Evolutionary conservation across 164 flowering plant genomes (phyloP), one percentile per base, ranked within the genome.

Genomic region (Litsea cubeba): DNA sequence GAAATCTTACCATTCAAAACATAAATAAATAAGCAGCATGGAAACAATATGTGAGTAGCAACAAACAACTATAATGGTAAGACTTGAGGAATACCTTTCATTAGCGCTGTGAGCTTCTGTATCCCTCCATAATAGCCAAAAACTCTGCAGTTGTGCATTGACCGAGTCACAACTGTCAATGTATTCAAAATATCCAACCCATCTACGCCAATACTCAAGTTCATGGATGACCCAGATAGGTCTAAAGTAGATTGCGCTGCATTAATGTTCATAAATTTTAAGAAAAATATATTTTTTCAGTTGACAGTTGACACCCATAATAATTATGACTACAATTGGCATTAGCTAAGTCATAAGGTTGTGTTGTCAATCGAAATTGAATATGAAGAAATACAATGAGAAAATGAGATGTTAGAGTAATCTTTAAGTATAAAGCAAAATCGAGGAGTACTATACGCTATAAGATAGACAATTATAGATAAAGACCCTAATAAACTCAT

Each of bases 81-180:
- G 10, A 40, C 46, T 7, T 4, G 25, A 62, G 17, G 2, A 67
- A 50, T 85, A 92, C 99, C 99, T 88, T 95, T 95, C 92, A 95
- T 85, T 71, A 95, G 72, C 46, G 97, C 97, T 26, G 89, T 89
- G 72, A 95, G 96, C 86, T 92, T 95, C 75, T 88, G 97, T 74
- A 93, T 86, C 30, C 98, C 98, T 65, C 92, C 94, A 82, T 85
- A 86, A 77, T 87, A 90, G 75, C 93, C 91, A 79, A 93, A 88
- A 70, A 88, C 88, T 83, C 86, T 85, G 80, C 96, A 89, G 78
- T 95, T 95, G 80, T 90, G 90, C 75, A 88, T 72, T 54, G 99
- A 95, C 65, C 93, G 91, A 70, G 83, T 84, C 62, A 90, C 83
- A 76, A 95, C 83, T 63, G 84, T 80, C 76, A 95, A 76, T 28